Evolutionary conservation across 2,329 filamentous ascomycete genomes (phyloP), one percentile per base, ranked within the genome.

Genomic region (Dothistroma septosporum): DNA sequence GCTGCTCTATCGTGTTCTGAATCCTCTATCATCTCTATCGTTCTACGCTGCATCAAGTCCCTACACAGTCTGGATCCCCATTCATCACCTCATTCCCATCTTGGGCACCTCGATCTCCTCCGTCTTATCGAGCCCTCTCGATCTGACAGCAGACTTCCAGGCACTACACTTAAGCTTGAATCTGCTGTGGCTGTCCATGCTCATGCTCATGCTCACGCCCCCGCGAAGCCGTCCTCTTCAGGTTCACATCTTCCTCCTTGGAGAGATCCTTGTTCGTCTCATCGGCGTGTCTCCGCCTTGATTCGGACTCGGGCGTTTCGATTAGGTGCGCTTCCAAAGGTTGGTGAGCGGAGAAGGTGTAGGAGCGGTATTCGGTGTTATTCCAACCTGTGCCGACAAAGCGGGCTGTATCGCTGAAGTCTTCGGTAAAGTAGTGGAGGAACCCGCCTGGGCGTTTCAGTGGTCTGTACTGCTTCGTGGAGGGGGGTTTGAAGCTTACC

Each of bases 381-480:
- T 74, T 71, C 90, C 89, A 92, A 6, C 85, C 87, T 10, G 89
- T 92, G 44, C 87, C 80, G 61, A 76, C 72, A 66, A 78, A 79
- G 48, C 75, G 72, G 53, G 77, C 79, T 68, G 68, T 82, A 47
- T 86, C 88, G 57, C 85, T 80, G 85, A 87, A 95, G 70, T 96
- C 91, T 66, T 92, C 85, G 0, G 90, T 94, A 64, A 96, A 77
- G 69, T 91, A 95, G 74, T 96, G 92, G 69, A 96, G 73, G 68
- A 92, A 89, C 0, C 89, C 90, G 54, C 66, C 63, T 69, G 46
- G 21, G 12, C 14, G 19, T n/a, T 41, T 59, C 35, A 58, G 55
- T 41, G 35, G 37, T 35, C 10, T 44, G 37, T n/a, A 37, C 10
- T 47, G 8, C 22, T 52, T 21, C 21, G 53, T 21, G 21, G 49